Evolutionary conservation across 768 basidiomycete species (phyloP).

Genomic region (Russula griseocarnosa): DNA sequence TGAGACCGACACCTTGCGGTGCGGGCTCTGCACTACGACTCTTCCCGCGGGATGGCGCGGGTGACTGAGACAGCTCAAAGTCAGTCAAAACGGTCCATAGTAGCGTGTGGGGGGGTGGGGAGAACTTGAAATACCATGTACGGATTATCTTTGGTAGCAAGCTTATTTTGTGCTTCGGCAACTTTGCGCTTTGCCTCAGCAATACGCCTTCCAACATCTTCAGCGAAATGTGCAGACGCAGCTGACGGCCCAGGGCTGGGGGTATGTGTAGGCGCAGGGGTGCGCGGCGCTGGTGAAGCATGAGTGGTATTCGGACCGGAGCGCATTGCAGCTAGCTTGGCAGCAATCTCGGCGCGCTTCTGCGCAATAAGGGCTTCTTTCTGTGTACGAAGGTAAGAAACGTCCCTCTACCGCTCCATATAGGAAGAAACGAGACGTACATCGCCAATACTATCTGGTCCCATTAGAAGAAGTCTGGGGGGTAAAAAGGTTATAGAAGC

Average conservation of each 20-base stretch:
- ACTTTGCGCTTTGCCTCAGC: too few species aligned
- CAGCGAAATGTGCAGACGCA: too few species aligned
- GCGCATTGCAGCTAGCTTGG: constrained; percentile 65
- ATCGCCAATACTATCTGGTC: constrained; percentile 26
- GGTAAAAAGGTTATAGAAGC: constrained; percentile 63
- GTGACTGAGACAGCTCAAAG: constrained; percentile 38
- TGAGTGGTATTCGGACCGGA: constrained; percentile 24
- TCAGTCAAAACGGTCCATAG: neutral
- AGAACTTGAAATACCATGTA: constrained; percentile 62
- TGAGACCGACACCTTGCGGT: constrained; percentile 78
- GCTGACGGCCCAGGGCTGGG: too few species aligned
- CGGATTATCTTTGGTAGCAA: constrained; percentile 75
- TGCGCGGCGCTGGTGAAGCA: constrained; percentile 31
- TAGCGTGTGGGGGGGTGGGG: neutral
- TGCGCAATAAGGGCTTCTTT: constrained; percentile 71
- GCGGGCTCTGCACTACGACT: constrained; percentile 53
- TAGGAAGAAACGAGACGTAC: constrained; percentile 10
- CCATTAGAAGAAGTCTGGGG: constrained; percentile 53
- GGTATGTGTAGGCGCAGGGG: constrained; percentile 31
- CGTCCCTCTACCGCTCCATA: neutral
- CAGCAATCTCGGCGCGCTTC: constrained; percentile 79
- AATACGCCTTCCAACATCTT: too few species aligned
- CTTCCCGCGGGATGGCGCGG: constrained; percentile 55
- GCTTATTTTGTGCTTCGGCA: constrained; percentile 73
- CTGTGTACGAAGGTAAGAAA: constrained; percentile 9